These are phyloP conservation scores for Hypomontagnella submonticulosa DNA, from an alignment of 495 filamentous ascomycete species.

Conservation along the genomic window DNA sequence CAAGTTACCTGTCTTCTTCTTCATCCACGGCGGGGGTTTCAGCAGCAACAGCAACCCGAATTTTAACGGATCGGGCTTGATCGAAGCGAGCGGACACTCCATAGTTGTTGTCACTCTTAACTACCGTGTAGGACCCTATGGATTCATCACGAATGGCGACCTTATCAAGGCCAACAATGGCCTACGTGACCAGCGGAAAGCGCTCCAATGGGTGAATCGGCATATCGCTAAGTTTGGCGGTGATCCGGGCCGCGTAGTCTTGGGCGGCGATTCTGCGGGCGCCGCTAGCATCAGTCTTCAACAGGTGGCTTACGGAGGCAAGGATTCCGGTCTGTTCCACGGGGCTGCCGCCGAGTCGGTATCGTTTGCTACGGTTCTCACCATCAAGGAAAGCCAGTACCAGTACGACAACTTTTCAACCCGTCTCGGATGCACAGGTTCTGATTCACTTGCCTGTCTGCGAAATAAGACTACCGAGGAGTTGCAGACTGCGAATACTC, in stretches of 20 bases:
- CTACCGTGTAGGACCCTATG: slow-evolving; percentile 61
- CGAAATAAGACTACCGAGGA: slow-evolving; percentile 59
- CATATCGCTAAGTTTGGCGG: slow-evolving; percentile 77
- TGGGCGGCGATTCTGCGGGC: slow-evolving; percentile 76
- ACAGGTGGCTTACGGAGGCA: slow-evolving; percentile 53
- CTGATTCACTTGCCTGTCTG: slow-evolving; percentile 67
- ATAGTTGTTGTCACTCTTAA: slow-evolving; percentile 77
- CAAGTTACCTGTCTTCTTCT: slow-evolving; percentile 71
- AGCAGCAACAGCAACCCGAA: slow-evolving; percentile 66
- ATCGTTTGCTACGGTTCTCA: slow-evolving; percentile 70
- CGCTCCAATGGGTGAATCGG: slow-evolving; percentile 76
- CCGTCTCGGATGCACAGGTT: slow-evolving; percentile 62
- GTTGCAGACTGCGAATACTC: slow-evolving; percentile 64
- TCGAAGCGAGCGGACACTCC: slow-evolving; percentile 64
- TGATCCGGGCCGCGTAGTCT: slow-evolving; percentile 68
- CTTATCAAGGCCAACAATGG: slow-evolving; percentile 64
- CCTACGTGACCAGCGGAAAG: slow-evolving; percentile 73
- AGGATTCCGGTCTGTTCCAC: slow-evolving; percentile 67
- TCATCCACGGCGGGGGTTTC: slow-evolving; percentile 77
- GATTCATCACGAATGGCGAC: slow-evolving; percentile 46
- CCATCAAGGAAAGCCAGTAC: slow-evolving; percentile 70
- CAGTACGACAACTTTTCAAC: slow-evolving; percentile 70
- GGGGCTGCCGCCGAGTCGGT: slow-evolving; percentile 73
- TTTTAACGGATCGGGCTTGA: slow-evolving; percentile 64
- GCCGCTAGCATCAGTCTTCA: slow-evolving; percentile 54